These are phyloP conservation scores for Vinca major DNA, from an alignment of 305 asterid species.

Conservation along the genomic window DNA sequence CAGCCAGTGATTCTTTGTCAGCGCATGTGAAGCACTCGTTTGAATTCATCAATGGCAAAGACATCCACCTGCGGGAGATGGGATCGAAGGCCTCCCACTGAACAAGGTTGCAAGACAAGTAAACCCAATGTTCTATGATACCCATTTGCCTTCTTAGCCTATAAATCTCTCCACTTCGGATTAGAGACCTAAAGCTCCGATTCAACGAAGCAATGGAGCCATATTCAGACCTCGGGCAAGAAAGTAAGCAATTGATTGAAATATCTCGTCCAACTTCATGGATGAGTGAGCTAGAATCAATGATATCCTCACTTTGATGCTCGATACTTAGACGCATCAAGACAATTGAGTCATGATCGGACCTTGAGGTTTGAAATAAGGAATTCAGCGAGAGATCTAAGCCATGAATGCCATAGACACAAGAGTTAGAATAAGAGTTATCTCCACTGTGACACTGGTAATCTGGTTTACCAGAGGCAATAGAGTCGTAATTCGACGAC, in stretches of 20 bases:
- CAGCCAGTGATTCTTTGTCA: conserved; percentile 73
- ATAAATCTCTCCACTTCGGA: conserved; percentile 50
- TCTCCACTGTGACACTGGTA: conserved; percentile 36
- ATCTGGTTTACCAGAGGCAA: conserved; percentile 44
- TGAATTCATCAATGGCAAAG: conserved; percentile 44
- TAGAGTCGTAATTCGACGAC: conserved; percentile 45
- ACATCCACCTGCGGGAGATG: conserved; percentile 43
- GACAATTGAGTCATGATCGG: conserved; percentile 47
- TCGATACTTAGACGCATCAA: not conserved
- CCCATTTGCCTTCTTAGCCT: conserved; percentile 40
- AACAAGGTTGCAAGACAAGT: conserved; percentile 53
- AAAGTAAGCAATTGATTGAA: conserved; percentile 52
- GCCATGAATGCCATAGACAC: conserved; percentile 37
- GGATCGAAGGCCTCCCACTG: conserved; percentile 86
- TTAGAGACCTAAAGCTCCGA: conserved; percentile 43
- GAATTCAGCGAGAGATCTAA: conserved; percentile 49
- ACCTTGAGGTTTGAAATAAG: conserved; percentile 33
- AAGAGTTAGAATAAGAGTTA: conserved; percentile 35
- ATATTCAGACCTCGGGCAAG: conserved; percentile 59
- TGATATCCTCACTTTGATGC: conserved; percentile 17
- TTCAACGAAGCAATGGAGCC: conserved; percentile 49
- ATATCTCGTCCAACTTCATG: conserved; percentile 52
- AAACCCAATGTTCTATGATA: conserved; percentile 68
- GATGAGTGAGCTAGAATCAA: conserved; percentile 45
- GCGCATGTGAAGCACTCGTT: conserved; percentile 49